These are phyloP conservation scores for Aspergillus sp. DNA, from an alignment of 2,329 filamentous ascomycete species.

Conservation along the genomic window DNA sequence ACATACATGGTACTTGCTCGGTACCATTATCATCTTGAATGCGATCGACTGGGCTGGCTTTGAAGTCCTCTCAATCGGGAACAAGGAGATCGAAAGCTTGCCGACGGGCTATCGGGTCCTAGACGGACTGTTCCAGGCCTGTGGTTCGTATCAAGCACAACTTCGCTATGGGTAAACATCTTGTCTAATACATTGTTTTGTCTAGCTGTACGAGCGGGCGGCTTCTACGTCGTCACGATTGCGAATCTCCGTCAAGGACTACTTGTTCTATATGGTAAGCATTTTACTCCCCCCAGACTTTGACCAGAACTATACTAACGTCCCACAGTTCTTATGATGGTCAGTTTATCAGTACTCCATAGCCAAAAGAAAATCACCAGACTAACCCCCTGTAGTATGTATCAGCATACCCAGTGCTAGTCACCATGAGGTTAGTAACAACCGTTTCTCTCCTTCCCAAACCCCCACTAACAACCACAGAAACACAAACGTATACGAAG, in stretches of 20 bases:
- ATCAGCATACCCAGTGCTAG: conserved; percentile 38
- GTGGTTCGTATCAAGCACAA: conserved; percentile 42
- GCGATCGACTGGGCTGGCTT: conserved; percentile 66
- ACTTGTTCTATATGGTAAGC: conserved; percentile 34
- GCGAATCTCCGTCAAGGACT: conserved; percentile 51
- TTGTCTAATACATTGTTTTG: not conserved
- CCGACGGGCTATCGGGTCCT: conserved; percentile 58
- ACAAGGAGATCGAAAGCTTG: conserved; percentile 56
- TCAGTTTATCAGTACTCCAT: conserved; percentile 10
- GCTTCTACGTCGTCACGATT: conserved; percentile 67
- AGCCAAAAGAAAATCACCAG: not conserved
- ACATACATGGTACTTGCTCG: conserved; percentile 67
- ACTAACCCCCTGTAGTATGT: conserved; percentile 32
- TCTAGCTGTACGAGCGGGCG: conserved; percentile 59
- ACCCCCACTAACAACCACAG: conserved; percentile 36
- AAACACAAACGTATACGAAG: conserved; percentile 72
- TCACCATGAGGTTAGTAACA: conserved; percentile 34
- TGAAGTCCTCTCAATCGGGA: conserved; percentile 65
- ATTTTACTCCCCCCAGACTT: not conserved
- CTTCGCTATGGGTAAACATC: too few species aligned
- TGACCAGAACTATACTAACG: conserved; percentile 13
- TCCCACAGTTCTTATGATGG: conserved; percentile 41
- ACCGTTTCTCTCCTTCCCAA: too few species aligned
- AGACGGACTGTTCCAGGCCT: conserved; percentile 64
- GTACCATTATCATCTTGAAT: conserved; percentile 62